Evolutionary conservation across 2,329 filamentous ascomycete species (phyloP), one percentile per base, ranked within the genome.

Genomic region (Aspergillus ibericus): DNA sequence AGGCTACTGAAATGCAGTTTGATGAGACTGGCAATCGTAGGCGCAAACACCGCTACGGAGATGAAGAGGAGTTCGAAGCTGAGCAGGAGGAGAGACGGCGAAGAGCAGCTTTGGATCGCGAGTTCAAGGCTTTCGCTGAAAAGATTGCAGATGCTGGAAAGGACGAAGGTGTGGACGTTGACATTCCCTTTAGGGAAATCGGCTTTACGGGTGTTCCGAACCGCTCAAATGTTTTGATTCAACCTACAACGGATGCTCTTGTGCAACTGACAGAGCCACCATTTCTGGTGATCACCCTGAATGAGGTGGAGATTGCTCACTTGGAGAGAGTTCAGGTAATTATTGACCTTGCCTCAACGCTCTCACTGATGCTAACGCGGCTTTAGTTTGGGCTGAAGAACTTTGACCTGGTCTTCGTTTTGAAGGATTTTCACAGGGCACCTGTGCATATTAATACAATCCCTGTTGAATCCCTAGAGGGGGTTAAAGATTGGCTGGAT

Each of bases 21-120:
- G 95, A 99, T 70, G 95, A 99, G 79, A 99, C 95, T 49, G 96
- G 95, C 66, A 99, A 98, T 78, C 86, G 96, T 63, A 96, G 97
- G 80, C 90, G 95, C 66, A 97, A 97, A 79, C 96, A 98, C 77
- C 88, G 95, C 50, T 98, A 96, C 72, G 95, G 95, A 44, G 95
- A 99, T 64, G 96, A 99, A 74, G 95, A 99, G 72, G 95, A 99
- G 74, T 99, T 99, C 63, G 95, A 99, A 75, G 92, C 93, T 42
- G 95, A 99, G 75, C 95, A 99, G 75, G 95, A 99, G 75, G 95
- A 99, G 77, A 88, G 96, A 68, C 86, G 93, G 65, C 88, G 93
- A 58, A 85, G 95, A 66, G 90, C 91, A n/a, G 91, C 93, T 62
- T 87, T 99, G 52, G 95, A 99, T 77, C 90, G 93, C 58, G 87